These are phyloP conservation scores for Russula griseocarnosa DNA, from an alignment of 768 basidiomycete species.

Conservation along the genomic window DNA sequence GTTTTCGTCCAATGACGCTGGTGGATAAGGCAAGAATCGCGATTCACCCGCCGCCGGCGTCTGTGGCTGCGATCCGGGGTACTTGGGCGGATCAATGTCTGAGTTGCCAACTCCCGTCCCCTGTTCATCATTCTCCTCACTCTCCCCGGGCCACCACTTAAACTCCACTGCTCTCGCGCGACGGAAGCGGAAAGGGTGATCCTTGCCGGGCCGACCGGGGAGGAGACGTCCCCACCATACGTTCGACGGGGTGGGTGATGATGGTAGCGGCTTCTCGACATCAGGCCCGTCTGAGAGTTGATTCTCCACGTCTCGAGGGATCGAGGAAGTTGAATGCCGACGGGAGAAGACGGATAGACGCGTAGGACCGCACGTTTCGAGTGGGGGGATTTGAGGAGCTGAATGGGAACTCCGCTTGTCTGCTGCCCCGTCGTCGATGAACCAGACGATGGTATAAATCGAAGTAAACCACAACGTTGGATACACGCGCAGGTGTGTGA, in stretches of 20 bases:
- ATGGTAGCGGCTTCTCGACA: constrained; percentile 11
- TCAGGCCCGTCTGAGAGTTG: not conserved
- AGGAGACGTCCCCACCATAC: constrained; percentile 20
- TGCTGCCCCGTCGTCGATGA: constrained; percentile 31
- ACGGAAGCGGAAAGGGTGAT: constrained; percentile 22
- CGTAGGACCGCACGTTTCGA: constrained; percentile 17
- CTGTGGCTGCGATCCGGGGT: constrained; percentile 8
- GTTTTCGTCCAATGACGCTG: constrained; percentile 45
- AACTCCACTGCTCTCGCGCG: constrained; percentile 7
- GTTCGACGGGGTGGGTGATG: constrained; percentile 2
- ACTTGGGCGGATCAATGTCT: not conserved
- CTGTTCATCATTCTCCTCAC: not conserved
- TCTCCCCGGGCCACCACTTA: constrained; percentile 5
- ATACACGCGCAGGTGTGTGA: constrained; percentile 43
- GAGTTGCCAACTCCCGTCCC: not conserved
- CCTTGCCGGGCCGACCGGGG: constrained; percentile 22
- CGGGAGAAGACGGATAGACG: constrained; percentile 28
- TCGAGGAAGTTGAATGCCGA: constrained; percentile 21
- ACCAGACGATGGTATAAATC: constrained; percentile 58
- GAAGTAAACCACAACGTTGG: constrained; percentile 51
- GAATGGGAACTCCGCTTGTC: constrained; percentile 1
- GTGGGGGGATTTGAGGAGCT: constrained; percentile 23
- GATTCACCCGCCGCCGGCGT: constrained; percentile 3
- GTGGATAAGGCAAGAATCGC: constrained; percentile 36
- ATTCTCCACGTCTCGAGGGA: constrained; percentile 20